Conservation (phyloP, 1,284 basidiomycete species). For the Austropuccinia psidii region DNA sequence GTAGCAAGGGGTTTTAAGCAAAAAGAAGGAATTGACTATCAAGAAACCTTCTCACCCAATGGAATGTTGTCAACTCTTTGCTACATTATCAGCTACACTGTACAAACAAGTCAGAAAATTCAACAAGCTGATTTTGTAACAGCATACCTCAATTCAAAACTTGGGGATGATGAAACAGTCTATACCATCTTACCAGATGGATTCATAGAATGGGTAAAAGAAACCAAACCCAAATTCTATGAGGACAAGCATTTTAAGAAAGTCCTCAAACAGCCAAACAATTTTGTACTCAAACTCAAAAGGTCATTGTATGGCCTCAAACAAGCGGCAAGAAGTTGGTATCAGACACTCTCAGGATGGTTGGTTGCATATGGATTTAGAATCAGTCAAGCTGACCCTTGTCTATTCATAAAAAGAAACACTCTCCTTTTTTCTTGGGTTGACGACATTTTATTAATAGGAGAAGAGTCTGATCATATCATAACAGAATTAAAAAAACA, state of each 20-base stretch:
- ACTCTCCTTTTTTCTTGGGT: no score
- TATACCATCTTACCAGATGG: neutral
- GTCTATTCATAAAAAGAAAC: neutral
- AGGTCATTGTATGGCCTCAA: neutral
- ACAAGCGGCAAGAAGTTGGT: neutral
- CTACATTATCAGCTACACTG: neutral
- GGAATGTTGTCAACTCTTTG: neutral
- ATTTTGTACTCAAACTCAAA: neutral
- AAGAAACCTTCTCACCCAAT: slow-evolving; percentile 8
- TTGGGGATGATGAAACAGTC: neutral
- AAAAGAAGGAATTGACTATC: slow-evolving; percentile 18
- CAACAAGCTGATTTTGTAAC: slow-evolving; percentile 10
- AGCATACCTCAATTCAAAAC: neutral
- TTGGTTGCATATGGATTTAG: neutral
- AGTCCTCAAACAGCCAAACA: neutral
- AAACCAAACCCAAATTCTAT: neutral
- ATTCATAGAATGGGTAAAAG: slow-evolving; percentile 9
- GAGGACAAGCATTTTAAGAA: neutral
- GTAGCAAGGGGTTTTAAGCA: slow-evolving; percentile 15
- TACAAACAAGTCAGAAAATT: neutral
- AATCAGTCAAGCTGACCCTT: neutral
- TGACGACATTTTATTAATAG: neutral
- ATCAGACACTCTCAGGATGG: neutral
- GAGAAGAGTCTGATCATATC: neutral
- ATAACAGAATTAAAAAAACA: neutral